Evolutionary conservation across 768 basidiomycete species (phyloP).

Genomic region (Leccinum incarnatum): DNA sequence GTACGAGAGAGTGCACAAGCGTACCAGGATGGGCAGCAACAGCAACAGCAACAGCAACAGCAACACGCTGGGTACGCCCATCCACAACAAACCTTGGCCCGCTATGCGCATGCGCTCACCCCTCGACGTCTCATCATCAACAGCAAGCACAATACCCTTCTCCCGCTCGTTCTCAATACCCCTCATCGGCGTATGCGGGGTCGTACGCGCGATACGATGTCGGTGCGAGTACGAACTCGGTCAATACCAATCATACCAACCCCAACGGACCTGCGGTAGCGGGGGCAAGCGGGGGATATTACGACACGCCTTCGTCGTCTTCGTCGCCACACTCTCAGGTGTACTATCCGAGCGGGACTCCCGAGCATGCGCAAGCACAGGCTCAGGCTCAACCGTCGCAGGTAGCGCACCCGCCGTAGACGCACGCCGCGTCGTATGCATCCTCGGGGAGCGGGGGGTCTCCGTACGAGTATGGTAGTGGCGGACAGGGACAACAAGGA

Average conservation of each 20-base stretch:
- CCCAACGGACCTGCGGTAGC: slow-evolving; percentile 9
- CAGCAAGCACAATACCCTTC: slow-evolving; percentile 27
- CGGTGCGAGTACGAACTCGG: slow-evolving; percentile 22
- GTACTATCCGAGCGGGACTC: slow-evolving; percentile 22
- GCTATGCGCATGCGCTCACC: slow-evolving; percentile 19
- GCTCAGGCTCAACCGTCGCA: slow-evolving; percentile 17
- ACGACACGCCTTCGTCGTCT: slow-evolving; percentile 23
- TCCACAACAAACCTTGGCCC: slow-evolving; percentile 18
- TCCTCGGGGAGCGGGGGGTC: slow-evolving; percentile 25
- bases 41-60: slow-evolving; percentile 23
- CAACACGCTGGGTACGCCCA: slow-evolving; percentile 22
- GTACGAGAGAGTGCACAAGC: slow-evolving; percentile 29
- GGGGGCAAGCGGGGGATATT: slow-evolving; percentile 21
- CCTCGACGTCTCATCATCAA: slow-evolving; percentile 19
- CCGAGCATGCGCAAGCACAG: slow-evolving; percentile 8
- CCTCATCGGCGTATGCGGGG: slow-evolving; percentile 23
- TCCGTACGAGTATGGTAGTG: slow-evolving; percentile 21
- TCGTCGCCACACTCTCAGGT: slow-evolving; percentile 19
- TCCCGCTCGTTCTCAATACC: slow-evolving; percentile 26
- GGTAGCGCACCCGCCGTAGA: slow-evolving; percentile 14
- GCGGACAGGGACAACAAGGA: slow-evolving; percentile 13
- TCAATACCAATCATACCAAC: slow-evolving; percentile 6
- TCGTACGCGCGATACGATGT: slow-evolving; percentile 30
- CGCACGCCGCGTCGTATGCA: slow-evolving; percentile 22
- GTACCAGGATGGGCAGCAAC: slow-evolving; percentile 23